Percentiles rank a stretch among this genome's conserved stretches.
phyloP scores from a whole-genome alignment of 2,329 filamentous ascomycete genomes.

The Aspergillus ruber region DNA sequence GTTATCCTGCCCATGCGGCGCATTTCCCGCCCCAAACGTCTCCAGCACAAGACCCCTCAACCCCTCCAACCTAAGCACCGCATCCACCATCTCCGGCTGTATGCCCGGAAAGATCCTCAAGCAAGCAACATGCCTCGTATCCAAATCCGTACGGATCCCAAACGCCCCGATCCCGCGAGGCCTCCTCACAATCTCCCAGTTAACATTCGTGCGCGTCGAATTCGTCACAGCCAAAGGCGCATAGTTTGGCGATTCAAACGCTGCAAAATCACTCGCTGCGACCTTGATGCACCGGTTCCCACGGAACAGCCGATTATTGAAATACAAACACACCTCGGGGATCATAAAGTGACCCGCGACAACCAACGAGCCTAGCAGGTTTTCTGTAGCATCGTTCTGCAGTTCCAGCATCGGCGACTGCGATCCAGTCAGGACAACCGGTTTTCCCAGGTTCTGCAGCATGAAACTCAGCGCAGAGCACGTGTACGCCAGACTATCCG shows the following conservation, averaged over 20 bases:
- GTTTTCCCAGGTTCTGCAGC: constrained; percentile 84
- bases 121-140: constrained; percentile 84
- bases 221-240: constrained; percentile 75
- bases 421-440: constrained; percentile 76
- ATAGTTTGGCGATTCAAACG: constrained; percentile 83
- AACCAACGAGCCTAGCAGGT: constrained; percentile 79
- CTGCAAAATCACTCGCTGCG: constrained; percentile 76
- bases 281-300: constrained; percentile 86
- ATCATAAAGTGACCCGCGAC: constrained; percentile 89
- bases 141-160: constrained; percentile 64
- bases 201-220: constrained; percentile 70
- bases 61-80: constrained; percentile 68
- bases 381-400: constrained; percentile 87
- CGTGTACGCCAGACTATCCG: constrained; percentile 83
- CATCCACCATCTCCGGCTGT: constrained; percentile 86
- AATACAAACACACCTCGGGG: constrained; percentile 88
- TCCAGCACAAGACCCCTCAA: constrained; percentile 79
- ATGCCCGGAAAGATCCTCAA: constrained; percentile 88
- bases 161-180: constrained; percentile 70
- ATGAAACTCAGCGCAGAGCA: constrained; percentile 89
- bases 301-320: constrained; percentile 83
- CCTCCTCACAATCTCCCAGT: constrained; percentile 70
- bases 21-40: constrained; percentile 90
- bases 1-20: constrained; percentile 73
- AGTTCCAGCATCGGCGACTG: constrained; percentile 84